A percentile compares a stretch with the other conserved stretches of the same genome.
Evolutionary conservation across 352 stramenopile species (phyloP).

Genomic region (Globisporangium emineosum): DNA sequence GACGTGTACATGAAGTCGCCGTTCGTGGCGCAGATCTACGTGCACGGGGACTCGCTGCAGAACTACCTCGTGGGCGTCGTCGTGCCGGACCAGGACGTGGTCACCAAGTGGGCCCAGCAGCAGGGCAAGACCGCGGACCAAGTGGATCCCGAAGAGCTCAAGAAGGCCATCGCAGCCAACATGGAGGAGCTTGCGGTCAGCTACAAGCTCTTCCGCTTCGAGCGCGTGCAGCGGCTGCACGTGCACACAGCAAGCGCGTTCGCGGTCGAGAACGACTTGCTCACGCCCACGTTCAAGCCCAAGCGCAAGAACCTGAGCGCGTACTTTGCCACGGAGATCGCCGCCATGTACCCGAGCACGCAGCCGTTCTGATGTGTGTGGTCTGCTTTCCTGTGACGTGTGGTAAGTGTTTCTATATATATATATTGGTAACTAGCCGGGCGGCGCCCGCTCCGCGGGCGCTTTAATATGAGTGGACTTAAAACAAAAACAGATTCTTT

Average conservation of each 20-base stretch:
- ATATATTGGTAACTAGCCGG: no score
- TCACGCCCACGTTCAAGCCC: conserved; percentile 96
- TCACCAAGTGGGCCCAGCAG: conserved; percentile 20
- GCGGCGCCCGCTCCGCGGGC: no score
- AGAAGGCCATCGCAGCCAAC: conserved; percentile 15
- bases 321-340: conserved; percentile 46
- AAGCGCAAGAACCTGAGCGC: conserved; percentile 81
- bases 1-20: conserved; percentile 53
- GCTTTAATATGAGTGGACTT: no score
- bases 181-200: conserved; percentile 40
- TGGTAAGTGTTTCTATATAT: no score
- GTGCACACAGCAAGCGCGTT: conserved; percentile 83
- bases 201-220: conserved; percentile 88
- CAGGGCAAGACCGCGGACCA: neutral
- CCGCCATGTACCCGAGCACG: conserved; percentile 43
- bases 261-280: conserved; percentile 85
- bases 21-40: conserved; percentile 7
- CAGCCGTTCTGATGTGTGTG: conserved; percentile 1
- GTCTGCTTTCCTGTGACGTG: no score
- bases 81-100: neutral
- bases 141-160: neutral
- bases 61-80: conserved; percentile 1
- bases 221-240: conserved; percentile 88
- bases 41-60: conserved; percentile 7
- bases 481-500: no score